phyloP scores from a whole-genome alignment of 192 early-diverging fungal species.

The Entomortierella chlamydospora region DNA sequence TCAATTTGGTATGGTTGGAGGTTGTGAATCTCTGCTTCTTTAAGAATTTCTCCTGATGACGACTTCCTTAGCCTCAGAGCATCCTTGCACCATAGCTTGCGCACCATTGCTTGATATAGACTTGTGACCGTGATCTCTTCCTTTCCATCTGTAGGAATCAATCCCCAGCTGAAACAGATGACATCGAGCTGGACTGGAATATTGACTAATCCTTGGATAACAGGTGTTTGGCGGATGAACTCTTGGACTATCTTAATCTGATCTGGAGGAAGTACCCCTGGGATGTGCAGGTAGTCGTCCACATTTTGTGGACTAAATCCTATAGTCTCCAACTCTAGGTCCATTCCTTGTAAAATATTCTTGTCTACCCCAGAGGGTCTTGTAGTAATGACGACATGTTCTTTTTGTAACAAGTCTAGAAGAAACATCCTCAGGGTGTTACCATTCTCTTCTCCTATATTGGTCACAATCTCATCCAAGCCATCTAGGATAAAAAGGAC shows the following conservation, averaged over 20 bases:
- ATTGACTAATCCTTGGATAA: conserved; percentile 26
- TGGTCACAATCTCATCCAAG: conserved; percentile 19
- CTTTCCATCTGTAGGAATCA: background rate
- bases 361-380: conserved; percentile 14
- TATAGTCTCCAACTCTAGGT: conserved; percentile 19
- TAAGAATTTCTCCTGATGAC: background rate
- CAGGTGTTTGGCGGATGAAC: conserved; percentile 17
- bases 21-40: too few species aligned
- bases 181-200: conserved; percentile 30
- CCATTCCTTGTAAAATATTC: background rate
- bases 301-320: conserved; percentile 23
- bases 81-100: conserved; percentile 24
- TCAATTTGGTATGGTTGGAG: background rate
- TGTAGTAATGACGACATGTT: conserved; percentile 19
- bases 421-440: background rate
- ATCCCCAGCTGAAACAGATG: conserved; percentile 29
- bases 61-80: conserved; percentile 8
- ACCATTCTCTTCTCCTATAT: background rate
- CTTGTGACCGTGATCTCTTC: conserved; percentile 8
- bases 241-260: conserved; percentile 3
- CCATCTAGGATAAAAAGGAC: conserved; percentile 29
- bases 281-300: background rate
- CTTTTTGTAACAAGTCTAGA: background rate
- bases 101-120: conserved; percentile 16
- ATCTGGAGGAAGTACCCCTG: background rate